A percentile compares a stretch with the other conserved stretches of the same genome.
phyloP scores from a whole-genome alignment of 208 protist genomes.

The Strigomonas galati region DNA sequence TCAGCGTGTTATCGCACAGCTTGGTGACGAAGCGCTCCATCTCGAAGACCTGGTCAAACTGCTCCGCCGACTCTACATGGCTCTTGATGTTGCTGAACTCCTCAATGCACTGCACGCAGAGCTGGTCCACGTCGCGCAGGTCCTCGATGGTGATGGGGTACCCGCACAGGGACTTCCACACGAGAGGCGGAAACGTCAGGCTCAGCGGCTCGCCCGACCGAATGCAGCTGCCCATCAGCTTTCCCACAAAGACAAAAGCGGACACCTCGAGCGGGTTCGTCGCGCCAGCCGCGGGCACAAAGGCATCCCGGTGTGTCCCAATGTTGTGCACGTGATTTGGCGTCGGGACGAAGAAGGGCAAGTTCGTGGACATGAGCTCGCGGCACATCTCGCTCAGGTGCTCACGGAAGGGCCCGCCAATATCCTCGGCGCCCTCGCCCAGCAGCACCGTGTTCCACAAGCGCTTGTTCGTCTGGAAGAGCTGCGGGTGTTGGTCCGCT shows the following conservation, averaged over 20 bases:
- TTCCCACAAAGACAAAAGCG: conserved; percentile 90
- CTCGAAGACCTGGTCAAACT: conserved; percentile 82
- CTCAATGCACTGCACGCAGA: conserved; percentile 81
- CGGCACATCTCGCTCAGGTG: conserved; percentile 90
- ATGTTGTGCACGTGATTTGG: conserved; percentile 87
- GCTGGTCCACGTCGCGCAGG: conserved; percentile 74
- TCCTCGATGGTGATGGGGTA: conserved; percentile 64
- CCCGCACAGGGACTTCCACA: conserved; percentile 90
- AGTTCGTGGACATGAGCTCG: conserved; percentile 81
- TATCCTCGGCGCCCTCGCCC: conserved; percentile 93
- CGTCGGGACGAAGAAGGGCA: conserved; percentile 90
- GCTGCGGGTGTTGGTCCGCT: conserved; percentile 51
- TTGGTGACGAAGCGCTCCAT: conserved; percentile 82
- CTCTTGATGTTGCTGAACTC: conserved; percentile 65
- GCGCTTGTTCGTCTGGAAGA: conserved; percentile 83
- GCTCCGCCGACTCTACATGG: conserved; percentile 30
- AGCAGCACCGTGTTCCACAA: conserved; percentile 90
- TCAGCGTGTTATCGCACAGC: conserved; percentile 69
- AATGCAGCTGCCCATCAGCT: conserved; percentile 94
- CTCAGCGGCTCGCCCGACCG: conserved; percentile 87
- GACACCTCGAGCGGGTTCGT: conserved; percentile 40
- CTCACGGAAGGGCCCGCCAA: conserved; percentile 91
- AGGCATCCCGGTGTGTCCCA: conserved; percentile 84
- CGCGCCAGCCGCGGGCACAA: conserved; percentile 80
- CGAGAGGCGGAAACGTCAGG: conserved; percentile 86